Base-by-base conservation (phyloP, 2,329 filamentous ascomycete species). In the Colletotrichum endophyticum region DNA sequence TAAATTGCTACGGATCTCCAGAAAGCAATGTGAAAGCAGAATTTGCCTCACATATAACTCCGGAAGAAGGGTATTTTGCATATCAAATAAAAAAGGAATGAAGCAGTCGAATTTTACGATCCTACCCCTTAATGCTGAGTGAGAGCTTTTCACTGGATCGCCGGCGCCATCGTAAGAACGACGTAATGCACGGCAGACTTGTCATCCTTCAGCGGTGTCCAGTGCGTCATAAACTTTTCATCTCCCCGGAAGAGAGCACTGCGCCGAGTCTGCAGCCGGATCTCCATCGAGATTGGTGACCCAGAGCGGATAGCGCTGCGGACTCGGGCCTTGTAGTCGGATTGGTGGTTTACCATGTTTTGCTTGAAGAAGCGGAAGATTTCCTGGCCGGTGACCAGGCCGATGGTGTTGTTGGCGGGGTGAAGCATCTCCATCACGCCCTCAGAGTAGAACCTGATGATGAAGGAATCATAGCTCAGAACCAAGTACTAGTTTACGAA, bases 271-370 rank as follows among this genome's bases (percentile, higher is more conserved):
- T 81, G 80, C 22, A 82, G 75, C 5, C 81, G 80, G 28, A 82
- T 44, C 56, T 81, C 79, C 4, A 80, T 75, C 34, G 80, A 81
- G 64, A 83, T 79, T 13, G 86, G 84, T 28, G 79, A 80, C 67
- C 85, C 85, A 30, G 79, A 79, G 2, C 75, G 75, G 11, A 77
- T 30, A 19, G 49, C 72, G n/a, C n/a, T 75, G 3, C 80, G 77
- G 6, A 82, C 80, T 12, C 78, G 75, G 5, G 64, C 28, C 73
- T 80, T 81, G 75, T 79, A 80, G 34, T 81, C 81, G 9, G 75
- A 73, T 71, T 80, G 78, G 19, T 77, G 74, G 25, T 70, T 75
- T 15, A 81, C 57, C 78, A 80, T 81, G 72, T 81, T 81, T 64
- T 79, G 78, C 59, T 78, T 76, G 34, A 82, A 73, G 68, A 81